Percentiles rank a stretch among this genome's conserved stretches.
Evolutionary conservation across 306 rosid species (phyloP).

Genomic region (Acacia acuminata): DNA sequence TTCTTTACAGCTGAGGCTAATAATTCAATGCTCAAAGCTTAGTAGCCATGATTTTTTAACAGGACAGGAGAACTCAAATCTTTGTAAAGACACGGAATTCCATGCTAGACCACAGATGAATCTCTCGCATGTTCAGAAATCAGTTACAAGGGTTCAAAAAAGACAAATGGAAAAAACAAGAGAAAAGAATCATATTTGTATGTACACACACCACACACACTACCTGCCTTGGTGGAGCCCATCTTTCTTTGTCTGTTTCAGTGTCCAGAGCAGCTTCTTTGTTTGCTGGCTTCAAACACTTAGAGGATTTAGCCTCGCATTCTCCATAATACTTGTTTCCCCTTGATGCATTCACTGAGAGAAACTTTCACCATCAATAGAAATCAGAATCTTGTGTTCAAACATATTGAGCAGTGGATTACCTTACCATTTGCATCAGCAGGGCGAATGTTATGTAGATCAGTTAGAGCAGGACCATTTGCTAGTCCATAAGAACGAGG

Average conservation of each 20-base stretch:
- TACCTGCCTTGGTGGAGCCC: conserved; percentile 74
- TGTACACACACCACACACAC: neutral
- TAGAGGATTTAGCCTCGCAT: conserved; percentile 44
- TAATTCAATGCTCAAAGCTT: neutral
- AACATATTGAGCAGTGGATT: conserved; percentile 2
- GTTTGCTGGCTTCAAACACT: conserved; percentile 74
- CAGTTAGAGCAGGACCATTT: conserved; percentile 61
- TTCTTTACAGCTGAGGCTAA: neutral
- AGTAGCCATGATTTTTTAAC: neutral
- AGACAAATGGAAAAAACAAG: neutral
- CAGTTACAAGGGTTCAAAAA: conserved; percentile 4
- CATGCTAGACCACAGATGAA: conserved; percentile 11
- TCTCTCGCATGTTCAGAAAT: neutral
- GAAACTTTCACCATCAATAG: conserved; percentile 29
- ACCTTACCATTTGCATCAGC: conserved; percentile 71
- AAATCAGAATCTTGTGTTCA: conserved; percentile 19
- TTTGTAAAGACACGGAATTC: neutral
- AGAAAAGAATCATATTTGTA: neutral
- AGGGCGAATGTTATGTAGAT: conserved; percentile 73
- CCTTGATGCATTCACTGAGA: conserved; percentile 73
- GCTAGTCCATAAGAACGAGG: conserved; percentile 77
- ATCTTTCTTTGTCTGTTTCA: conserved; percentile 67
- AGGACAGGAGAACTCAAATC: neutral
- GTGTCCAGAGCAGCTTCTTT: conserved; percentile 77
- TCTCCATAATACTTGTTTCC: conserved; percentile 78